Percentiles rank a stretch among this genome's conserved stretches.
Conservation (phyloP, 2,329 filamentous ascomycete species). For the Colletotrichum lindemuthianum region DNA sequence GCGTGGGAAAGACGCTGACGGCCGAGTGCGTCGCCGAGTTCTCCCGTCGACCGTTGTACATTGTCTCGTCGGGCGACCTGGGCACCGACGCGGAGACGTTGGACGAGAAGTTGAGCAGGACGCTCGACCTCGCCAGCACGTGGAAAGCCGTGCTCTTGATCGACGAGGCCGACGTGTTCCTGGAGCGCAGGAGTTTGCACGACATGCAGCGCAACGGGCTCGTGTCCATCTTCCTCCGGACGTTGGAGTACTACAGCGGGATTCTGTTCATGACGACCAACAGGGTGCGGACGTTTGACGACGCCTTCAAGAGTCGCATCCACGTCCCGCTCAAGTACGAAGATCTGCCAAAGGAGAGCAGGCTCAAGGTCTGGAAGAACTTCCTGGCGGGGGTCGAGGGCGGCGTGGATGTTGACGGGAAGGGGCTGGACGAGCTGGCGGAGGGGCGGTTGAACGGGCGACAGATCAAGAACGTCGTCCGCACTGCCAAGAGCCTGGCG, state of each 20-base stretch:
- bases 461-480: slow-evolving; percentile 89
- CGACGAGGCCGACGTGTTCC: slow-evolving; percentile 86
- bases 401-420: slow-evolving; percentile 52
- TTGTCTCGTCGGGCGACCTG: slow-evolving; percentile 73
- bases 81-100: slow-evolving; percentile 72
- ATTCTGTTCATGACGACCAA: slow-evolving; percentile 63
- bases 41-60: slow-evolving; percentile 59
- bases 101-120: slow-evolving; percentile 77
- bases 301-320: slow-evolving; percentile 89
- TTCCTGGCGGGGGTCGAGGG: slow-evolving; percentile 21
- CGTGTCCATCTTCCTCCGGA: slow-evolving; percentile 72
- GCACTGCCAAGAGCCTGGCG: slow-evolving; percentile 84
- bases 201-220: slow-evolving; percentile 88
- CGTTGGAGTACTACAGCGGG: slow-evolving; percentile 61
- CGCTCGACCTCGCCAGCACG: slow-evolving; percentile 82
- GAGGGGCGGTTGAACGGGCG: slow-evolving; percentile 71
- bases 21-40: slow-evolving; percentile 61
- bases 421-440: slow-evolving; percentile 66
- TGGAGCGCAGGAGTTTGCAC: slow-evolving; percentile 84
- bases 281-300: slow-evolving; percentile 77
- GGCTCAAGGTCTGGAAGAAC: slow-evolving; percentile 50
- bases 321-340: slow-evolving; percentile 87
- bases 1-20: slow-evolving; percentile 62
- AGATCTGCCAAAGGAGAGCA: slow-evolving; percentile 76
- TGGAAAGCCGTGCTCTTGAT: slow-evolving; percentile 89